Evolutionary conservation across 2,329 filamentous ascomycete species (phyloP), one percentile per base, ranked within the genome.

Genomic region (Botrytis sinoallii): DNA sequence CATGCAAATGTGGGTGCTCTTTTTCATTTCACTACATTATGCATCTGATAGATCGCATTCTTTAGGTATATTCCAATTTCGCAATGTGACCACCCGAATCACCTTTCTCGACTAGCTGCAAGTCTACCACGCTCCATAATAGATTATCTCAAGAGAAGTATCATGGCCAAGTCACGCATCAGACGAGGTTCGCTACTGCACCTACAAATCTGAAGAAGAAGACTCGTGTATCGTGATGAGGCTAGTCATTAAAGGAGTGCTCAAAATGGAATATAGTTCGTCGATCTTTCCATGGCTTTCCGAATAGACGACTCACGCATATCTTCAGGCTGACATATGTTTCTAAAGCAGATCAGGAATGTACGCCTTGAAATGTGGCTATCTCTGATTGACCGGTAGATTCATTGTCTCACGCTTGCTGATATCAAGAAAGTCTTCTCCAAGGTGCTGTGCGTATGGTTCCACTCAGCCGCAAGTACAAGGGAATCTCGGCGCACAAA

Each of bases 1-100:
- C 66, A 72, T 68, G 70, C 63, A 68, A 72, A 52, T 48, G 29
- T 72, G 52, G 48, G 12, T 67, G 29, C 48, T 40, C n/a, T 55
- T 12, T 64, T 63, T 22, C 38, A 42, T 44, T 40, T 32, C 52
- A 52, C 48, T 44, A 32, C 57, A 25, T 66, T 35, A 67, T 72
- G 70, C 48, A 72, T 72, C 70, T 72, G 63, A 72, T 38, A 68
- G 63, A 68, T 72, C 70, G 70, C 12, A 72, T 72, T 72, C n/a
- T 72, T 42, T 16, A 42, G 20, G 52, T 57, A n/a, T 18, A 42
- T 72, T 72, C 61, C 70, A 48, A 44, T 57, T 61, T 61, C 35
- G 14, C 57, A 48, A 55, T 59, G 66, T 68, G 63, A 68, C 65
- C 52, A 60, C 38, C 16, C 63, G 25, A 68, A 67, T 57, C 61